phyloP scores from a whole-genome alignment of 129 eudicot species.

The Chrysanthemum makinoi region DNA sequence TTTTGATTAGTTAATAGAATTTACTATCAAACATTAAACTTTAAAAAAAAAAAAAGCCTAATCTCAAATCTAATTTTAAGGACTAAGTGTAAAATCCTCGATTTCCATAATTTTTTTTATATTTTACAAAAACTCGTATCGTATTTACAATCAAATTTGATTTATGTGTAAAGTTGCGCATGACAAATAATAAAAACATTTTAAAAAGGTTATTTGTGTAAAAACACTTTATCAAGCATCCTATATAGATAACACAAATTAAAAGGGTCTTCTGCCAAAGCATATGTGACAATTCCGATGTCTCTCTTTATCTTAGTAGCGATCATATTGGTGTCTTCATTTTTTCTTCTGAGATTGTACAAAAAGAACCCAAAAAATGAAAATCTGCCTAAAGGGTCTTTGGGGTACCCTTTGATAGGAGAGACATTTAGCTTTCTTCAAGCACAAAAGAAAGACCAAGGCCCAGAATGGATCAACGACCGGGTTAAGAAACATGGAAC shows the following conservation, averaged over 20 bases:
- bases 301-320: slow-evolving; percentile 15
- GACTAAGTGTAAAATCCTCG: too few relatives aligned
- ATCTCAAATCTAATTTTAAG: too few relatives aligned
- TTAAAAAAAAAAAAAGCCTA: too few relatives aligned
- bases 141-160: too few relatives aligned
- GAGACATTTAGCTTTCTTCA: slow-evolving; percentile 42
- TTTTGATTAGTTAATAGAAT: too few relatives aligned
- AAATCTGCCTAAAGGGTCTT: slow-evolving; percentile 30
- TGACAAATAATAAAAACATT: too few relatives aligned
- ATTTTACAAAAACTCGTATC: too few relatives aligned
- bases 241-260: not conserved
- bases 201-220: too few relatives aligned
- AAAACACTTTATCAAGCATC: not conserved
- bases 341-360: slow-evolving; percentile 19
- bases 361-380: slow-evolving; percentile 7
- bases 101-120: too few relatives aligned
- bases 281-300: slow-evolving; percentile 18
- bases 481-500: slow-evolving; percentile 30
- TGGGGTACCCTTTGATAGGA: slow-evolving; percentile 35
- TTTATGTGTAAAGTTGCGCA: too few relatives aligned
- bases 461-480: slow-evolving; percentile 32
- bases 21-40: too few relatives aligned
- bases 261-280: not conserved
- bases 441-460: slow-evolving; percentile 38
- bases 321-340: slow-evolving; percentile 7